A percentile compares a stretch with the other conserved stretches of the same genome.
phyloP scores from a whole-genome alignment of 2,329 filamentous ascomycete species.

The Ophiostoma quercus region DNA sequence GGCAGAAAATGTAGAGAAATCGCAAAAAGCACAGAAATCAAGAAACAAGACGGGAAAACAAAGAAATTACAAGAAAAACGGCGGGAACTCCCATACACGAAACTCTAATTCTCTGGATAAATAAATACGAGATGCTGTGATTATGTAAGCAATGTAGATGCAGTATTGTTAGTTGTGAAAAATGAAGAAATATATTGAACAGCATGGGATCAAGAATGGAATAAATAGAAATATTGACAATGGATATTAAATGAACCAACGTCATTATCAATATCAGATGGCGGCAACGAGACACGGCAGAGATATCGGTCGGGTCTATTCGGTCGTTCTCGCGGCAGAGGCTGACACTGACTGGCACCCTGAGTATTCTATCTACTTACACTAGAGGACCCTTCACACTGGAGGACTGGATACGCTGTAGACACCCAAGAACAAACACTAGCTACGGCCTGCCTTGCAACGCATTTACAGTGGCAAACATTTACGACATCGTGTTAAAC shows the following conservation, averaged over 20 bases:
- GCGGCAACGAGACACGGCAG: too few relatives aligned
- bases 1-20: background rate
- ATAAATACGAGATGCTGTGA: background rate
- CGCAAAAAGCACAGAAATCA: background rate
- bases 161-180: background rate
- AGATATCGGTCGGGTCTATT: too few relatives aligned
- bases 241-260: too few relatives aligned
- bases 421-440: too few relatives aligned
- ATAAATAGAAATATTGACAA: background rate
- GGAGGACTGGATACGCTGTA: too few relatives aligned
- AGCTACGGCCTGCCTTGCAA: too few relatives aligned
- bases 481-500: background rate
- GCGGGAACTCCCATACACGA: conserved; percentile 2
- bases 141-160: background rate
- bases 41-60: background rate
- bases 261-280: too few relatives aligned
- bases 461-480: background rate
- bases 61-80: background rate
- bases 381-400: too few relatives aligned
- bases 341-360: too few relatives aligned
- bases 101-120: conserved; percentile 3
- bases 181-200: background rate
- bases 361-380: too few relatives aligned
- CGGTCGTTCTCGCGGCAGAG: too few relatives aligned
- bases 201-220: background rate